Percentiles rank a stretch among this genome's conserved stretches.
These are phyloP conservation scores for Botryotinia narcissicola DNA, from an alignment of 2,329 filamentous ascomycete genomes.

Conservation along the genomic window DNA sequence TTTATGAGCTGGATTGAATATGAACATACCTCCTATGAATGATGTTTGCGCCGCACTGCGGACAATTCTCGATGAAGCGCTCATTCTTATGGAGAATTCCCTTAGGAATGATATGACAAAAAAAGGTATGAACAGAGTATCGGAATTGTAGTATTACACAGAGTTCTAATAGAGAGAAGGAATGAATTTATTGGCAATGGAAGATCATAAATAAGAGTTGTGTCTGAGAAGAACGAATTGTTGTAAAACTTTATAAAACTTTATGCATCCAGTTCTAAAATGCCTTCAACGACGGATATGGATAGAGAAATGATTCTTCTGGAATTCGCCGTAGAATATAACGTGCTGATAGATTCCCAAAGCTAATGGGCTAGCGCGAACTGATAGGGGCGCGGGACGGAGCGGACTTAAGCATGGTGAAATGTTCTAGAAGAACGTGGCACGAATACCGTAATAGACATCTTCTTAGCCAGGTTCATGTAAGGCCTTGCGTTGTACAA, in stretches of 20 bases:
- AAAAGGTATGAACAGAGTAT: slow-evolving; percentile 11
- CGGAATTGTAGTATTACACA: neutral
- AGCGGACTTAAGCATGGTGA: slow-evolving; percentile 13
- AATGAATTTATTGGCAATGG: neutral
- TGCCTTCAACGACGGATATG: neutral
- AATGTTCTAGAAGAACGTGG: slow-evolving; percentile 19
- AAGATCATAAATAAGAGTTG: neutral
- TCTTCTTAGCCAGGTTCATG: slow-evolving; percentile 8
- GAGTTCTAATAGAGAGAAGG: neutral
- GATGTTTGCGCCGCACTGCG: slow-evolving; percentile 39
- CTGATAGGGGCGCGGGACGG: slow-evolving; percentile 3
- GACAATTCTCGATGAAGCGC: slow-evolving; percentile 40
- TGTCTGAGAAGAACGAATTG: neutral
- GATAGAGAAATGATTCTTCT: slow-evolving; percentile 7
- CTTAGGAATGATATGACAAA: neutral
- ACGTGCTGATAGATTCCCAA: slow-evolving; percentile 9
- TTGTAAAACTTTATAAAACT: slow-evolving; percentile 12
- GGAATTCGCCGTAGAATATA: slow-evolving; percentile 6
- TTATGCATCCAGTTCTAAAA: slow-evolving; percentile 2
- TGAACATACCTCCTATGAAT: slow-evolving; percentile 35
- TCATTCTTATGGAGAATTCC: slow-evolving; percentile 32
- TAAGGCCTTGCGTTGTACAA: slow-evolving; percentile 5
- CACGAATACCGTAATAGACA: slow-evolving; percentile 1
- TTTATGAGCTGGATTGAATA: slow-evolving; percentile 23
- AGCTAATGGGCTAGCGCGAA: neutral